phyloP scores from a whole-genome alignment of 129 eudicot species.

The Ambrosia artemisiifolia region DNA sequence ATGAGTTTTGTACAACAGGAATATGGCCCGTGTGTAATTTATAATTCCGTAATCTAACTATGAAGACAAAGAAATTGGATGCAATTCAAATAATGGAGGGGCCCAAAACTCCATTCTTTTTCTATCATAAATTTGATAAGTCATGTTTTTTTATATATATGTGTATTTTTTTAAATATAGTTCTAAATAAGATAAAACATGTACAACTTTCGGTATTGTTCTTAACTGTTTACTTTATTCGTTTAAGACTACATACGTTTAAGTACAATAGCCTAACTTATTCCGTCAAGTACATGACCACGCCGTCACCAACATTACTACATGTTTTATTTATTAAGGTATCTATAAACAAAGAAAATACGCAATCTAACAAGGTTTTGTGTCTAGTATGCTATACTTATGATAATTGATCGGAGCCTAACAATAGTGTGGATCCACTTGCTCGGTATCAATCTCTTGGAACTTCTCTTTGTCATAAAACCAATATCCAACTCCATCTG shows the following conservation, averaged over 20 bases:
- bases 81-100: neutral
- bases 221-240: neutral
- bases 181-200: neutral
- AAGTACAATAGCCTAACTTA: neutral
- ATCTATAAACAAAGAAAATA: neutral
- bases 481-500: constrained; percentile 51
- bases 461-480: constrained; percentile 25
- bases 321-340: constrained; percentile 3
- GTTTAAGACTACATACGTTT: neutral
- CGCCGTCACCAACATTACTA: neutral
- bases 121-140: neutral
- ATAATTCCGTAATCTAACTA: neutral
- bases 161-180: too few relatives aligned
- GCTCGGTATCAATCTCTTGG: constrained; percentile 26
- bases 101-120: neutral
- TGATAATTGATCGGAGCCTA: constrained; percentile 2
- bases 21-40: neutral
- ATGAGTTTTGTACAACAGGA: neutral
- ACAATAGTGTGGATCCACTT: constrained; percentile 37
- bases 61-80: neutral
- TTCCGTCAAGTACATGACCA: neutral
- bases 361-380: neutral
- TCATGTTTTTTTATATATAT: neutral
- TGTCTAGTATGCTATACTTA: neutral
- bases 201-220: neutral